phyloP scores from a whole-genome alignment of 805 yeast genomes.

The Metschnikowia borealis region DNA sequence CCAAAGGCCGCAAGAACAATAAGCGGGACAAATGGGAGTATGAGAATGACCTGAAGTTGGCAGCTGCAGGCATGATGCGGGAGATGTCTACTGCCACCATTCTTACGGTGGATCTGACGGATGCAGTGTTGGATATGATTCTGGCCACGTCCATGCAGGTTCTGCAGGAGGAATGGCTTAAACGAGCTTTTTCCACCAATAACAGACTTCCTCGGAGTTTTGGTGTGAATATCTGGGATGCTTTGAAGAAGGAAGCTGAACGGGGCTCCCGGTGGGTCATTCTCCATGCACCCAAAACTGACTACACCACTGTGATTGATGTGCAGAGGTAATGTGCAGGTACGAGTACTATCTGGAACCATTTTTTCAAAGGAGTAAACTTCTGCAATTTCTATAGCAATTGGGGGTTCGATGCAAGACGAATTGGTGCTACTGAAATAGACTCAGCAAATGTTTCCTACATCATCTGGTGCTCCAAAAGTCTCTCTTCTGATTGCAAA shows the following conservation, averaged over 20 bases:
- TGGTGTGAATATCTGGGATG: conserved; percentile 66
- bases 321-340: conserved; percentile 16
- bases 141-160: conserved; percentile 69
- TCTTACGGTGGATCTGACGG: conserved; percentile 72
- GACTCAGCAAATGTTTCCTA: conserved; percentile 65
- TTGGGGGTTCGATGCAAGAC: too few relatives aligned
- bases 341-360: too few relatives aligned
- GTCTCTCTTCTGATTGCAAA: conserved; percentile 57
- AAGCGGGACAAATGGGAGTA: conserved; percentile 72
- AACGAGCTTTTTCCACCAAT: conserved; percentile 72
- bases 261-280: conserved; percentile 75
- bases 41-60: conserved; percentile 68
- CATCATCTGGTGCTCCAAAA: conserved; percentile 69
- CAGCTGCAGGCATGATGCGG: conserved; percentile 51
- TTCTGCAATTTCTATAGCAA: too few relatives aligned
- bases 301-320: conserved; percentile 46
- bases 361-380: too few relatives aligned
- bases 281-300: conserved; percentile 73
- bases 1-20: conserved; percentile 74
- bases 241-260: conserved; percentile 67
- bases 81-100: conserved; percentile 65
- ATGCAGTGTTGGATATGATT: conserved; percentile 82
- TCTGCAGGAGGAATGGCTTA: conserved; percentile 70
- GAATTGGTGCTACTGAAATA: not conserved
- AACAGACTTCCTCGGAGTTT: conserved; percentile 82